Evolutionary conservation across 345 rosid genomes (phyloP), one percentile per base, ranked within the genome.

Genomic region (Hibiscus tridactylites): DNA sequence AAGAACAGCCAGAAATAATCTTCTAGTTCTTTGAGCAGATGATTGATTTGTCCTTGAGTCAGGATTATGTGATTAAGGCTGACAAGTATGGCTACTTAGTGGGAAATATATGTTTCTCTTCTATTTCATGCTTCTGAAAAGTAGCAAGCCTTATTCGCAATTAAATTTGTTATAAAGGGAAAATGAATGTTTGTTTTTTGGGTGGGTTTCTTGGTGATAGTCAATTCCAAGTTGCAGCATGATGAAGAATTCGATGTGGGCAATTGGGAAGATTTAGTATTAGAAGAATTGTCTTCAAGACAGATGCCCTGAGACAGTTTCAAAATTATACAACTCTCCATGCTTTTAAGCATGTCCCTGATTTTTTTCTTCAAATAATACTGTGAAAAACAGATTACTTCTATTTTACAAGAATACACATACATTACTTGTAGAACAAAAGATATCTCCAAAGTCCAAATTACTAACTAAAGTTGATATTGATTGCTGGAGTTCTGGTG

Each of bases 21-120:
- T 52, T 11, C 50, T 66, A 16, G 11, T 44, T 12, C 29, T 49
- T 46, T 67, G 58, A 67, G 39, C 37, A 28, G 71, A 47, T 67
- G 42, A 10, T 49, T 24, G 56, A 3, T 50, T 50, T 52, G 61
- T 29, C 61, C 37, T 68, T n/a, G 9, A 68, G n/a, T 31, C 28
- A 29, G 61, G 72, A 31, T 68, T 68, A 68, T 17, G 9, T 52
- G 21, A 53, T 66, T 47, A 66, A 66, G 71, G 39, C 39, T 7
- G 24, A 28, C 21, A 66, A 26, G 13, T 66, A 26, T 3, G 39
- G 4, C 3, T 49, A 28, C 4, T 15, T 49, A 28, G 26, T 6
- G 16, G 56, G 52, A 65, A 44, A 19, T 44, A 44, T 42, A 24
- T 21, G 5, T 65, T 42, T 65, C 31, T 44, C 2, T 65, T 13